Evolutionary conservation across 2,329 filamentous ascomycete genomes (phyloP).

Genomic region (Orbilia quercus): DNA sequence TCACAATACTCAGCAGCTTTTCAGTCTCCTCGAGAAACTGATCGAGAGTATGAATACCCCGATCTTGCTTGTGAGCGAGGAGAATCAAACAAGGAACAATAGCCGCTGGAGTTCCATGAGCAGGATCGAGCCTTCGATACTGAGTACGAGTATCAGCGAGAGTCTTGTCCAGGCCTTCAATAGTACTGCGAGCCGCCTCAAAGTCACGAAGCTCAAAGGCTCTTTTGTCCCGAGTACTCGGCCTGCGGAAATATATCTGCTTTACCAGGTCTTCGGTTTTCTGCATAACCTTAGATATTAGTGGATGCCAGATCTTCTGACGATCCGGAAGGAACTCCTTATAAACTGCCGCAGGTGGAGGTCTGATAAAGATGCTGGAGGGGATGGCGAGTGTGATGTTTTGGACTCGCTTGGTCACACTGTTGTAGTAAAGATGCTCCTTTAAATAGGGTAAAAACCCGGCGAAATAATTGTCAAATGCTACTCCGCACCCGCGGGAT

Average conservation of each 20-base stretch:
- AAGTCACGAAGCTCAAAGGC: neutral
- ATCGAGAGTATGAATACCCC: neutral
- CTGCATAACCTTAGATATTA: constrained; percentile 1
- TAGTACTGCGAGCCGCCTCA: neutral
- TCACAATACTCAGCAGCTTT: neutral
- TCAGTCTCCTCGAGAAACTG: constrained; percentile 24
- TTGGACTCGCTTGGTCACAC: constrained; percentile 5
- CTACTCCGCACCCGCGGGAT: neutral
- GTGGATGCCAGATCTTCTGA: neutral
- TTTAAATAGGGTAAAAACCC: constrained; percentile 15
- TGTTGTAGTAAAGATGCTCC: constrained; percentile 18
- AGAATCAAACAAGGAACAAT: neutral
- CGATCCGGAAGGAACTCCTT: neutral
- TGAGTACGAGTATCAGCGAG: neutral
- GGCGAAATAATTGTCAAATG: neutral
- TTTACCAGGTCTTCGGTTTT: neutral
- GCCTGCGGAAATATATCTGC: neutral
- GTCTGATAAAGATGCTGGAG: constrained; percentile 11
- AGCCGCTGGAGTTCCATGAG: neutral
- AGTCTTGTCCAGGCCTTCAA: neutral
- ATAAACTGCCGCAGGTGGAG: constrained; percentile 7
- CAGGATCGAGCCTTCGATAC: neutral
- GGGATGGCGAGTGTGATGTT: neutral
- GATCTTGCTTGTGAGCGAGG: neutral
- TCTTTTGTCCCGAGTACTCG: neutral